A percentile compares a stretch with the other conserved stretches of the same genome.
Conservation (phyloP, 2,329 filamentous ascomycete genomes). For the Ustilaginoidea virens region DNA sequence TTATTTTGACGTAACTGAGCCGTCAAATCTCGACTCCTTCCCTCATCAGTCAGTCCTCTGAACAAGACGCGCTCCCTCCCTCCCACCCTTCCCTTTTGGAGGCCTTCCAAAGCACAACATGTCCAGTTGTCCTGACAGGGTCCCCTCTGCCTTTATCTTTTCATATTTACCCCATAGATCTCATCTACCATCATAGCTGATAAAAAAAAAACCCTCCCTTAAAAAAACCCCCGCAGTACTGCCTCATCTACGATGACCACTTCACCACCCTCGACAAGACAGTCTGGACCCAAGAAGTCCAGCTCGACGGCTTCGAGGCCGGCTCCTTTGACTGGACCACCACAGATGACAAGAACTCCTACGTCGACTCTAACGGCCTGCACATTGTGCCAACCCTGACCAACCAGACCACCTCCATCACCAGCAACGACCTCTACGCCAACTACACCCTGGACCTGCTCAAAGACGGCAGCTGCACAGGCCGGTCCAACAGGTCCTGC, state of each 20-base stretch:
- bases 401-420: conserved; percentile 22
- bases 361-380: conserved; percentile 29
- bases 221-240: conserved; percentile 21
- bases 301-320: conserved; percentile 28
- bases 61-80: not conserved
- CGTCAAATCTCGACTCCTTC: no score
- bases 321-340: conserved; percentile 41
- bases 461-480: conserved; percentile 25
- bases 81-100: no score
- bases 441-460: conserved; percentile 29
- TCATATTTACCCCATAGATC: no score
- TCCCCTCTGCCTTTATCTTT: no score
- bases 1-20: no score
- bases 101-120: no score
- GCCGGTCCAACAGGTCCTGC: conserved; percentile 17
- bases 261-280: conserved; percentile 27
- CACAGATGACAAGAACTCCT: conserved; percentile 28
- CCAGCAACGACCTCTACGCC: conserved; percentile 19
- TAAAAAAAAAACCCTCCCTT: no score
- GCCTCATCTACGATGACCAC: conserved; percentile 32
- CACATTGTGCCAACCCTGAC: conserved; percentile 40
- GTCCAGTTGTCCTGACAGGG: no score
- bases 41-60: no score
- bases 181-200: no score
- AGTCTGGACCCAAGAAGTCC: conserved; percentile 33